Evolutionary conservation across 352 stramenopile genomes (phyloP).

Genomic region (Pythium periplocum): DNA sequence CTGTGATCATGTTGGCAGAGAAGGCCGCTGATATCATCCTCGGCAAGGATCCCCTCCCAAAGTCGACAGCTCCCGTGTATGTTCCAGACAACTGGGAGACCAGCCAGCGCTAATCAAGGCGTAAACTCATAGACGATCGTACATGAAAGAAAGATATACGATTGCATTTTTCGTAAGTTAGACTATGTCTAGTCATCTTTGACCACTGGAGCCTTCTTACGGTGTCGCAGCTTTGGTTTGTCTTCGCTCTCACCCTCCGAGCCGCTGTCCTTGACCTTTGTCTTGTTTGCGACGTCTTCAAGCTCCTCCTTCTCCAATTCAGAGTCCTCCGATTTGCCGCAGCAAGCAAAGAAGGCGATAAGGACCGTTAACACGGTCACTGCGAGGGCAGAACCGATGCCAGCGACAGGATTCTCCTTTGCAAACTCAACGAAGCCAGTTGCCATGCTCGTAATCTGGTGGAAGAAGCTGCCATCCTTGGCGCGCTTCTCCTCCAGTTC

Average conservation of each 20-base stretch:
- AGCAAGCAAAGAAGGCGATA: slow-evolving; percentile 56
- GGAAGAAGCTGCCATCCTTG: slow-evolving; percentile 44
- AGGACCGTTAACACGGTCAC: slow-evolving; percentile 39
- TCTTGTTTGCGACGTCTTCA: slow-evolving; percentile 16
- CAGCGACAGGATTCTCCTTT: slow-evolving; percentile 50
- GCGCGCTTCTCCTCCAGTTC: slow-evolving; percentile 31
- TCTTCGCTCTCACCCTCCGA: slow-evolving; percentile 26
- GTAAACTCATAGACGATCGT: slow-evolving; percentile 1
- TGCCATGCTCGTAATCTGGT: slow-evolving; percentile 33
- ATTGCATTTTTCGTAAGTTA: not conserved
- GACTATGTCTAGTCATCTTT: slow-evolving; percentile 34
- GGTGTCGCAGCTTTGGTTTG: slow-evolving; percentile 58
- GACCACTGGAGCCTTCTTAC: slow-evolving; percentile 73
- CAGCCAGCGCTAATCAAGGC: slow-evolving; percentile 44
- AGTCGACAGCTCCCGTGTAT: slow-evolving; percentile 74
- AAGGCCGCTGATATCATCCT: slow-evolving; percentile 92
- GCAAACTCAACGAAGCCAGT: slow-evolving; percentile 43
- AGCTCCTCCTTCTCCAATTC: slow-evolving; percentile 25
- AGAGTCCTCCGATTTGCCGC: slow-evolving; percentile 24
- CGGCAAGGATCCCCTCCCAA: slow-evolving; percentile 55
- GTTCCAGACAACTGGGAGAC: slow-evolving; percentile 67
- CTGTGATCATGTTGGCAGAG: slow-evolving; percentile 93
- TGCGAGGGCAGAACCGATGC: slow-evolving; percentile 35
- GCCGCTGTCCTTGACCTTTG: slow-evolving; percentile 27
- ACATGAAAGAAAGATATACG: not conserved